Conservation (phyloP, 345 rosid species). For the Jatropha curcas region DNA sequence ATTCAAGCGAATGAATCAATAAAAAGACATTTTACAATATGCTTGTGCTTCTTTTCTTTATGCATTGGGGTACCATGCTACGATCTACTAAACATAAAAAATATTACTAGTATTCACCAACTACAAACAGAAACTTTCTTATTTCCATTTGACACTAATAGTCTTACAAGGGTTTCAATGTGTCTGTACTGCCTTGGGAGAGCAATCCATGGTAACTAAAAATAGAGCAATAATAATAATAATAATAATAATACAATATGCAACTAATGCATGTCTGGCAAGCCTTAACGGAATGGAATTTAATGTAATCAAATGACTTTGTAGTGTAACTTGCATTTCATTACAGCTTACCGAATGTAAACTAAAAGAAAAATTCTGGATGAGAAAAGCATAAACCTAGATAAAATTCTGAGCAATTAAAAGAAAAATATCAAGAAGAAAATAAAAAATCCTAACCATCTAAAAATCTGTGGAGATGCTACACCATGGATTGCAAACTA, state of each 20-base stretch:
- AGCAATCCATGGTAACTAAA: not conserved
- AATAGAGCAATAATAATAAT: not conserved
- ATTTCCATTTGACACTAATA: not conserved
- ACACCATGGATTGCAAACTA: too few species aligned
- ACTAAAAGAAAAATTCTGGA: too few species aligned
- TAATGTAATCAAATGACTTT: too few species aligned
- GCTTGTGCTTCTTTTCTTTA: not conserved
- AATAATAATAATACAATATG: not conserved
- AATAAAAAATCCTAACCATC: not conserved
- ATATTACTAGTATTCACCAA: constrained; percentile 3
- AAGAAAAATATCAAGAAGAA: not conserved
- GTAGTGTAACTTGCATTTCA: too few species aligned
- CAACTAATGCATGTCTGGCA: too few species aligned
- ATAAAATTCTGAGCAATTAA: not conserved
- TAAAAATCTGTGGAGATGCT: too few species aligned
- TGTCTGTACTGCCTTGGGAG: not conserved
- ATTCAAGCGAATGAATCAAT: too few species aligned
- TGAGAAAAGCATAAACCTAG: not conserved
- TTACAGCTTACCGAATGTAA: too few species aligned
- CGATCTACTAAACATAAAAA: not conserved
- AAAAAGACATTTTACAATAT: too few species aligned
- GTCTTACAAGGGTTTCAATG: not conserved
- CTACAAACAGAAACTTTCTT: not conserved
- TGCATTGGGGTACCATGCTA: not conserved
- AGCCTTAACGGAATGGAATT: too few species aligned